Evolutionary conservation across 2,329 filamentous ascomycete species (phyloP).

Genomic region (Zopfia rhizophila): DNA sequence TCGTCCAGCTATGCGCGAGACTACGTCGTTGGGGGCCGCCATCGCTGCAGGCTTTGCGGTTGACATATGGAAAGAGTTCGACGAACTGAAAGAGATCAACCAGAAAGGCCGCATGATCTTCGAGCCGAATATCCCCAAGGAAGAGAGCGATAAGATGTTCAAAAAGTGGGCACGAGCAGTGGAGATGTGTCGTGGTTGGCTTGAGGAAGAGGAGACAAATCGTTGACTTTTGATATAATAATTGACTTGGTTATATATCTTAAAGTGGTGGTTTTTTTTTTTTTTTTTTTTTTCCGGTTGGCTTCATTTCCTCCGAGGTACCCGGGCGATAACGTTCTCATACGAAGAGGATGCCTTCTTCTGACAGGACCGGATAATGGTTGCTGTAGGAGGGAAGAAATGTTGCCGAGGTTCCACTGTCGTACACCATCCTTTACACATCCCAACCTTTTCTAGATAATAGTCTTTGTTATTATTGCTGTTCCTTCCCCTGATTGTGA

Average conservation of each 20-base stretch:
- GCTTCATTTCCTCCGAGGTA: constrained; percentile 5
- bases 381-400: constrained; percentile 1
- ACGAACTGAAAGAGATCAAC: constrained; percentile 79
- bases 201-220: constrained; percentile 55
- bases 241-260: constrained; percentile 36
- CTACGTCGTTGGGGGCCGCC: constrained; percentile 86
- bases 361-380: constrained; percentile 16
- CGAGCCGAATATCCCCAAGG: constrained; percentile 69
- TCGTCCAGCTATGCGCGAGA: constrained; percentile 88
- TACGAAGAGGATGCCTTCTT: background rate
- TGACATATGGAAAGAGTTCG: constrained; percentile 79
- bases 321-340: constrained; percentile 12
- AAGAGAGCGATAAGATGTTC: constrained; percentile 71
- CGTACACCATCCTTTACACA: constrained; percentile 9
- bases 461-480: constrained; percentile 5
- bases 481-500: constrained; percentile 2
- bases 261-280: constrained; percentile 30
- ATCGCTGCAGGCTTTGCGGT: constrained; percentile 90
- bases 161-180: constrained; percentile 80
- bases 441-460: constrained; percentile 15
- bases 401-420: background rate
- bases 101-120: constrained; percentile 76
- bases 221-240: constrained; percentile 42
- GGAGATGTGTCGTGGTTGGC: constrained; percentile 81
- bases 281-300: constrained; percentile 9